Conservation (phyloP, 345 rosid species). For the Lenwebbia sp. region DNA sequence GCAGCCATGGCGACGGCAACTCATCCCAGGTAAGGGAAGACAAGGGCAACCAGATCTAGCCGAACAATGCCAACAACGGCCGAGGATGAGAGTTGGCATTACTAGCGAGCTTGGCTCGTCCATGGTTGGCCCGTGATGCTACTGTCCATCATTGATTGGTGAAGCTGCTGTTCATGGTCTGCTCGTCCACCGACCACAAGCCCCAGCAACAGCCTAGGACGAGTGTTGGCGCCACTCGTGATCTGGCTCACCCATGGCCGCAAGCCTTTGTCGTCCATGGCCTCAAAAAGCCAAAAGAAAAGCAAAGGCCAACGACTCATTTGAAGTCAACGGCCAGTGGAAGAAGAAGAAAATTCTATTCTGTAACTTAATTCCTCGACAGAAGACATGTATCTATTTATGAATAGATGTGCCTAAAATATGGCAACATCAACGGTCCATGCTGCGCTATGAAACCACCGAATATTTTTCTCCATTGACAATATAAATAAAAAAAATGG, state of each 20-base stretch:
- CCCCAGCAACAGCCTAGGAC: neutral
- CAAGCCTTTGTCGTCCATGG: neutral
- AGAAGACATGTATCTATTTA: neutral
- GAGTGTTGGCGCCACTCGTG: neutral
- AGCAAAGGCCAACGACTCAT: neutral
- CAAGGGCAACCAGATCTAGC: neutral
- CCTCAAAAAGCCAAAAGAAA: neutral
- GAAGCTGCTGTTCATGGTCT: neutral
- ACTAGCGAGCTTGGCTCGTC: neutral
- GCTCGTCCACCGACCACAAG: neutral
- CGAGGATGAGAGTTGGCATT: fast-evolving
- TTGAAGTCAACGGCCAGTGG: neutral
- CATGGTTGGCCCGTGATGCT: neutral
- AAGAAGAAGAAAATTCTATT: neutral
- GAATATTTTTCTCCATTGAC: too few relatives aligned
- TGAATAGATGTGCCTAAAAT: neutral
- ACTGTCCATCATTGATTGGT: neutral
- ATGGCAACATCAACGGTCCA: neutral
- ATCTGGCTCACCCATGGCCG: neutral
- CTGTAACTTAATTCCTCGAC: neutral
- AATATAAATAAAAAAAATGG: neutral
- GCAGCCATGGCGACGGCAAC: neutral
- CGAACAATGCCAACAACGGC: neutral
- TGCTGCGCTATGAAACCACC: neutral
- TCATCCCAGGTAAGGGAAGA: neutral